These are phyloP conservation scores for Phialophora verrucosa DNA, from an alignment of 2,329 filamentous ascomycete genomes.

Conservation along the genomic window DNA sequence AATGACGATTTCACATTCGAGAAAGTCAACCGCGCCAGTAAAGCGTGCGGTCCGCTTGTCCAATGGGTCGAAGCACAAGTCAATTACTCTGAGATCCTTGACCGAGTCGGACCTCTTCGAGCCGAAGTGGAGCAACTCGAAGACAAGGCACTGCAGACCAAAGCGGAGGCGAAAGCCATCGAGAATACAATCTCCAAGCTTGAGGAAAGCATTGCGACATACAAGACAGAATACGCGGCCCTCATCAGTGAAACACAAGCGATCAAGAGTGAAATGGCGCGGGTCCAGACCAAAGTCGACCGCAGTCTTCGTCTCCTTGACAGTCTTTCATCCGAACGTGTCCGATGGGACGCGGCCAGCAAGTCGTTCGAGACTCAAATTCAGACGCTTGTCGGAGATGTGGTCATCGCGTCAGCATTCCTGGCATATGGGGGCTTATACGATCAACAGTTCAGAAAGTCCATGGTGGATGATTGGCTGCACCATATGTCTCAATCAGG, in stretches of 20 bases:
- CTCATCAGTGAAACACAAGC: slow-evolving; percentile 96
- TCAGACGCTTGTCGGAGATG: slow-evolving; percentile 92
- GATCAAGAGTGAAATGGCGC: slow-evolving; percentile 95
- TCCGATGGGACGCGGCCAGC: slow-evolving; percentile 95
- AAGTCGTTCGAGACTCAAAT: slow-evolving; percentile 98
- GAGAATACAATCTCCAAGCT: slow-evolving; percentile 83
- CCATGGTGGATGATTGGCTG: slow-evolving; percentile 97
- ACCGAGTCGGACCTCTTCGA: slow-evolving; percentile 88
- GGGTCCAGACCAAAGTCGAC: slow-evolving; percentile 97
- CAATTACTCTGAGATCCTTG: slow-evolving; percentile 95
- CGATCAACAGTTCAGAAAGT: slow-evolving; percentile 96
- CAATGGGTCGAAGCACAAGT: slow-evolving; percentile 98
- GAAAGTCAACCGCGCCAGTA: slow-evolving; percentile 92
- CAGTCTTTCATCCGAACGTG: slow-evolving; percentile 90
- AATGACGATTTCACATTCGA: slow-evolving; percentile 97
- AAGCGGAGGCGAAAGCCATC: slow-evolving; percentile 89
- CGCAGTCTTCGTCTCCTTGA: slow-evolving; percentile 92
- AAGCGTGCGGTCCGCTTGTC: slow-evolving; percentile 93
- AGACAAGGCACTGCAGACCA: slow-evolving; percentile 86
- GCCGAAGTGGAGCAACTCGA: slow-evolving; percentile 88
- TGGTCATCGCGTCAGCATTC: slow-evolving; percentile 95
- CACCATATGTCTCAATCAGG: slow-evolving; percentile 93
- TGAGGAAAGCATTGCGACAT: slow-evolving; percentile 88
- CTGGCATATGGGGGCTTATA: slow-evolving; percentile 96
- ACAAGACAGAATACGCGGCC: slow-evolving; percentile 94